Evolutionary conservation across 2,329 filamentous ascomycete genomes (phyloP).

Genomic region (Pseudogymnoascus sp.): DNA sequence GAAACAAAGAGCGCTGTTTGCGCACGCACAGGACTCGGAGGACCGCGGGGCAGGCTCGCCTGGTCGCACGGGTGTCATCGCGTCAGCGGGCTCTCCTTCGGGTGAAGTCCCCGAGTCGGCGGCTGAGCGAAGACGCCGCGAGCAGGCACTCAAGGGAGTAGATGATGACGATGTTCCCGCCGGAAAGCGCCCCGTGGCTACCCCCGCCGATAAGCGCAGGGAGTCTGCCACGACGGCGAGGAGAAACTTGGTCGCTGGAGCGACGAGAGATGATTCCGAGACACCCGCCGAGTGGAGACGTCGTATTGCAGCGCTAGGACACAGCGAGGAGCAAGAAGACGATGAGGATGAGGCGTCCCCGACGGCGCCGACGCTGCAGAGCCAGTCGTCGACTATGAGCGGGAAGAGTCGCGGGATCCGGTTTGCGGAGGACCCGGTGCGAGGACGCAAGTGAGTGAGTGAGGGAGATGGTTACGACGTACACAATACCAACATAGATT

Average conservation of each 20-base stretch:
- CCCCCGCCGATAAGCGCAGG: slow-evolving; percentile 6
- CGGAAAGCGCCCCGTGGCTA: neutral
- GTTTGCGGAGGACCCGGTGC: slow-evolving; percentile 27
- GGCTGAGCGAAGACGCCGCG: slow-evolving; percentile 57
- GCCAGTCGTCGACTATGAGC: slow-evolving; percentile 22
- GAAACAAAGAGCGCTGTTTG: slow-evolving; percentile 31
- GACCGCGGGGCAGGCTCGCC: slow-evolving; percentile 22
- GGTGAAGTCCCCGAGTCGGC: slow-evolving; percentile 49
- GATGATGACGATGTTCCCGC: slow-evolving; percentile 31
- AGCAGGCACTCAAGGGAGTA: slow-evolving; percentile 42
- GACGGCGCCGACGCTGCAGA: slow-evolving; percentile 25
- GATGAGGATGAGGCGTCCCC: slow-evolving; percentile 16
- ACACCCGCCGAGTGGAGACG: slow-evolving; percentile 67
- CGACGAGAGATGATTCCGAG: slow-evolving; percentile 42
- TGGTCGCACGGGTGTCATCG: slow-evolving; percentile 18
- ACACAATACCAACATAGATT: slow-evolving; percentile 2
- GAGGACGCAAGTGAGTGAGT: slow-evolving; percentile 11
- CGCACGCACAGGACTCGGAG: slow-evolving; percentile 21
- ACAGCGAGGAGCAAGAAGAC: slow-evolving; percentile 28
- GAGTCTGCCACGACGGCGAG: neutral
- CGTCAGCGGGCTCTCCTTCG: slow-evolving; percentile 25
- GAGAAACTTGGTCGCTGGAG: neutral
- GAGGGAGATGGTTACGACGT: neutral
- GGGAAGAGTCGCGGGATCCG: slow-evolving; percentile 23
- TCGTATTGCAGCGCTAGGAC: slow-evolving; percentile 64